Conservation (phyloP, 1,139 yeast species). For the Suhomyces atakaporum region DNA sequence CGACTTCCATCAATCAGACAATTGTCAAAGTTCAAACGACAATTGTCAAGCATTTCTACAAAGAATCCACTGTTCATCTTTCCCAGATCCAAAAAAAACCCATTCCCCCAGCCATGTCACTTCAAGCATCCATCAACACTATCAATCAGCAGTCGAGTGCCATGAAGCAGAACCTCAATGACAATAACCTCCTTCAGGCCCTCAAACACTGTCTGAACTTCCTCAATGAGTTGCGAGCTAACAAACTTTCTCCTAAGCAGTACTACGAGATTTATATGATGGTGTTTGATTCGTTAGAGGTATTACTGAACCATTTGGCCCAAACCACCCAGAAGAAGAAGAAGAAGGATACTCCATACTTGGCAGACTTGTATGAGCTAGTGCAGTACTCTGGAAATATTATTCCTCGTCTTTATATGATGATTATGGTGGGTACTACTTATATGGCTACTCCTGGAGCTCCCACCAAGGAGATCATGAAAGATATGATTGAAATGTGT, state of each 20-base stretch:
- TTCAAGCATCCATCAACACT: conserved; percentile 55
- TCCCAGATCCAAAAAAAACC: not conserved
- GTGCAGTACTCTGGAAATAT: conserved; percentile 96
- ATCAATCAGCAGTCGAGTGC: conserved; percentile 71
- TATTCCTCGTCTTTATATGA: conserved; percentile 85
- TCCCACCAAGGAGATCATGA: conserved; percentile 83
- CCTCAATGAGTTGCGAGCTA: conserved; percentile 78
- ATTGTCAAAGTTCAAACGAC: too few species aligned
- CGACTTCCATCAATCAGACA: too few species aligned
- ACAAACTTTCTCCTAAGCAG: conserved; percentile 80
- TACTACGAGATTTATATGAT: conserved; percentile 90
- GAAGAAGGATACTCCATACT: conserved; percentile 52
- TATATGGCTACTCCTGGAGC: conserved; percentile 78
- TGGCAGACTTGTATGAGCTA: conserved; percentile 88
- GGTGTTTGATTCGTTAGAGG: conserved; percentile 79
- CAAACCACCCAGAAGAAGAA: conserved; percentile 49
- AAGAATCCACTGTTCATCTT: too few species aligned
- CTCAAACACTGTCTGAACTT: conserved; percentile 84
- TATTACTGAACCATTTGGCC: conserved; percentile 62
- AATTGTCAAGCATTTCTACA: too few species aligned
- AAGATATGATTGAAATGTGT: conserved; percentile 97
- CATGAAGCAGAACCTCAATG: conserved; percentile 80
- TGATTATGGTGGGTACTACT: conserved; percentile 94
- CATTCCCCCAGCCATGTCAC: conserved; percentile 13
- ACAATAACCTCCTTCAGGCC: conserved; percentile 77